A percentile compares a stretch with the other conserved stretches of the same genome.
These are phyloP conservation scores for Suillus occidentalis DNA, from an alignment of 768 basidiomycete species.

Conservation along the genomic window DNA sequence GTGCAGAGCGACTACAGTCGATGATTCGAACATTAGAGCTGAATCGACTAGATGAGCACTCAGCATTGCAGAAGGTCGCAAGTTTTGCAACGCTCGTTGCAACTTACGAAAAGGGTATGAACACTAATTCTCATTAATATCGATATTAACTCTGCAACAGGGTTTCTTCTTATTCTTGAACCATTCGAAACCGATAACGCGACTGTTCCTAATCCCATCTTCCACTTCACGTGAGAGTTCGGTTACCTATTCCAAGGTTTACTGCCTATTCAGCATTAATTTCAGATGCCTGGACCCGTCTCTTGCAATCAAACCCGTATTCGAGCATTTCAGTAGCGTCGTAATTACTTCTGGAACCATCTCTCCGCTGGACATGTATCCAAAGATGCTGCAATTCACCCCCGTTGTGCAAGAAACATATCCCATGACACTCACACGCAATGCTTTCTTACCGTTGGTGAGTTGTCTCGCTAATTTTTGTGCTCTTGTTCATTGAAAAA, in stretches of 20 bases:
- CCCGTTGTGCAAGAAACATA: conserved; percentile 97
- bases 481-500: background rate
- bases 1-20: conserved; percentile 93
- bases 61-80: conserved; percentile 92
- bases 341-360: conserved; percentile 99
- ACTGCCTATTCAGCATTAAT: conserved; percentile 14
- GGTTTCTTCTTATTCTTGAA: conserved; percentile 94
- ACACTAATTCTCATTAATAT: conserved; percentile 3
- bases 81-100: conserved; percentile 95
- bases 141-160: conserved; percentile 37
- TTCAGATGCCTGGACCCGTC: conserved; percentile 94
- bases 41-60: conserved; percentile 86
- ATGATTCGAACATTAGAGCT: conserved; percentile 91
- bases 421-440: conserved; percentile 95
- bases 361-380: conserved; percentile 99
- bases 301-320: conserved; percentile 95
- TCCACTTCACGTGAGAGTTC: conserved; percentile 85
- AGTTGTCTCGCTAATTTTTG: conserved; percentile 22
- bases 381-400: conserved; percentile 98
- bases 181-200: conserved; percentile 99
- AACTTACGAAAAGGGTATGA: conserved; percentile 92
- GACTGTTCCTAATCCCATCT: conserved; percentile 97
- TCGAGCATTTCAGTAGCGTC: conserved; percentile 96
- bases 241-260: background rate
- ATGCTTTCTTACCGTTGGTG: conserved; percentile 94